Percentiles rank a stretch among this genome's conserved stretches.
These are phyloP conservation scores for Tuber microsphaerosporum DNA, from an alignment of 495 filamentous ascomycete genomes.

Conservation along the genomic window DNA sequence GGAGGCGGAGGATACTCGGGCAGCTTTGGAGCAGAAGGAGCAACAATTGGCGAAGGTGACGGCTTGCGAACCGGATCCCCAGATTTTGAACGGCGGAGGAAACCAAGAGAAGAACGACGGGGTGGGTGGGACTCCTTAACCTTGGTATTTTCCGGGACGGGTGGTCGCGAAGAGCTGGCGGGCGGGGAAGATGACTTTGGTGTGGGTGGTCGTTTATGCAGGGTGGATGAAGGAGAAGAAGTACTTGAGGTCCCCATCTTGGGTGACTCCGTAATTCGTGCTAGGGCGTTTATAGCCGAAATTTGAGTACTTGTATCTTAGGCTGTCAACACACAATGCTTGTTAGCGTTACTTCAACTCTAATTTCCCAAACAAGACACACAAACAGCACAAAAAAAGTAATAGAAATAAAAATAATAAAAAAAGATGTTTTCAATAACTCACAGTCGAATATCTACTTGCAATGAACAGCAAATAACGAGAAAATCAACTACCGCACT, in stretches of 20 bases:
- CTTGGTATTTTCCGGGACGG: constrained; percentile 30
- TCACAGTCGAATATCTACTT: constrained; percentile 1
- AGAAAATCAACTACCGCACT: constrained; percentile 11
- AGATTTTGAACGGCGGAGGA: constrained; percentile 76
- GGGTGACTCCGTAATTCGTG: neutral
- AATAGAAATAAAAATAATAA: neutral
- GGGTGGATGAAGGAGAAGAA: constrained; percentile 8
- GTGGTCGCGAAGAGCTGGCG: constrained; percentile 13
- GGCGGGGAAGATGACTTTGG: constrained; percentile 29
- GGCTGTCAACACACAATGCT: constrained; percentile 7
- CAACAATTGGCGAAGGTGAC: constrained; percentile 49
- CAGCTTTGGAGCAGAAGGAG: constrained; percentile 59
- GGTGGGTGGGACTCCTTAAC: constrained; percentile 39
- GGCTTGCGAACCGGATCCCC: constrained; percentile 65
- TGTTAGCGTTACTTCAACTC: neutral
- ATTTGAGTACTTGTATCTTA: constrained; percentile 7
- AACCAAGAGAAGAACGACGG: constrained; percentile 50
- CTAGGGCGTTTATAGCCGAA: constrained; percentile 8
- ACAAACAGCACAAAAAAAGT: neutral
- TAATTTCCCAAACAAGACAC: neutral
- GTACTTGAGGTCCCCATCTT: constrained; percentile 21
- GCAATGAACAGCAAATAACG: constrained; percentile 10
- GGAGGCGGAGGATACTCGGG: constrained; percentile 61
- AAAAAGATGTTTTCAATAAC: constrained; percentile 6
- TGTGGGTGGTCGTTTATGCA: constrained; percentile 30